Evolutionary conservation across 2,329 filamentous ascomycete genomes (phyloP), one percentile per base, ranked within the genome.

Genomic region (Pestalotiopsis sp.): DNA sequence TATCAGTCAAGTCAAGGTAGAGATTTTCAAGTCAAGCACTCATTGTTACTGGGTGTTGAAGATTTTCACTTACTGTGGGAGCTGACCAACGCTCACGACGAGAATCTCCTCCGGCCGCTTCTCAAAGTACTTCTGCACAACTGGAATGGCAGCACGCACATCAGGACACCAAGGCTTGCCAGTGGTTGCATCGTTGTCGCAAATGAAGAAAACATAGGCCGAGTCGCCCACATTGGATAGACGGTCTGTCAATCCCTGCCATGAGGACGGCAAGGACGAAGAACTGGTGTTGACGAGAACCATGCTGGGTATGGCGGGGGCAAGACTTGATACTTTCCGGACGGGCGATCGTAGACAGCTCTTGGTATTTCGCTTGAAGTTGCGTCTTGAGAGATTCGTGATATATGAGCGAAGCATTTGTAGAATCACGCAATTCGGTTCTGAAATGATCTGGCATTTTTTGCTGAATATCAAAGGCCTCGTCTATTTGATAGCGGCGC

Each of bases 101-200:
- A 60, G 56, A 17, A 66, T 56, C 20, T 66, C 64, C 31, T 59
- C 56, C 5, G 41, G 9, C 9, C 64, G 25, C 64, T 66, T 66
- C 9, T 66, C 64, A 45, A 66, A 66, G 56, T 56, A 59, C 38
- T 66, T 66, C 56, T 60, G 52, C 39, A 66, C 39, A 9, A 66
- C 52, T 3, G 64, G 64, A 20, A 66, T 27, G 56, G 64, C 64
- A 36, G 64, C 64, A 6, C 64, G 64, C n/a, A 66, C 64, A n/a
- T 66, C 64, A 14, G 64, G 64, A 13, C 64, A 66, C 64, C 64
- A 66, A 12, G 64, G 64, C 36, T 66, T 52, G 12, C 64, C 64
- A 23, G 64, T 66, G 9, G 17, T 23, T 9, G 41, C 31, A 38
- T 66, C 64, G 31, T 66, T 60, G 64, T 66, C 64, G 52, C 17